Conservation (phyloP, 2,329 filamentous ascomycete genomes). For the Penicillium sp. region DNA sequence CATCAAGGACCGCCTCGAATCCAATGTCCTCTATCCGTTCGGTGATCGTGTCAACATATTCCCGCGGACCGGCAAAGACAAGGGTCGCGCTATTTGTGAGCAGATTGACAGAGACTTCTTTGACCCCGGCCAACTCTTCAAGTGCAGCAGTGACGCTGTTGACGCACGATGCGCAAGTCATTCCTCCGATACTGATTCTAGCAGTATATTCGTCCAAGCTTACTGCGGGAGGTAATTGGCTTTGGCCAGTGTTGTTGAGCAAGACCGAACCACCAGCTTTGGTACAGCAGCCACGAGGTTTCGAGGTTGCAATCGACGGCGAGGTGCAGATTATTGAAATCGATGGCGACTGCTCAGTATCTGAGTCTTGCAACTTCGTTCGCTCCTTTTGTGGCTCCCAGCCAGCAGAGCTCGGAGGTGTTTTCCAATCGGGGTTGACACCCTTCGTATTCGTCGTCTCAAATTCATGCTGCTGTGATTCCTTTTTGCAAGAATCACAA, state of each 20-base stretch:
- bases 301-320: not conserved
- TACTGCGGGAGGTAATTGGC: constrained; percentile 1
- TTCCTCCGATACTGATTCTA: constrained; percentile 55
- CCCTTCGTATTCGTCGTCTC: constrained; percentile 12
- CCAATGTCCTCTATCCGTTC: constrained; percentile 47
- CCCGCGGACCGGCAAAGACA: constrained; percentile 47
- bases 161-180: constrained; percentile 67
- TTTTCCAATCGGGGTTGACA: constrained; percentile 11
- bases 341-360: not conserved
- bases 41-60: constrained; percentile 42
- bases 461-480: constrained; percentile 18
- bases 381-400: not conserved
- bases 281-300: no score
- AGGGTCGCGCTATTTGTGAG: constrained; percentile 62
- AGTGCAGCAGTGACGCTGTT: constrained; percentile 58
- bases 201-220: constrained; percentile 20
- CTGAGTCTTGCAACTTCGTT: not conserved
- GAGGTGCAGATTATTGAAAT: not conserved
- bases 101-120: constrained; percentile 56
- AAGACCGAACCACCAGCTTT: no score
- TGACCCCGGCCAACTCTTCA: constrained; percentile 53
- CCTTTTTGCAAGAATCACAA: constrained; percentile 46
- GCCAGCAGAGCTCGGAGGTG: not conserved
- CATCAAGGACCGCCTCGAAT: constrained; percentile 42
- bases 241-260: no score